Base-by-base conservation (phyloP, 2,329 filamentous ascomycete species). In the Acarospora socialis region DNA sequence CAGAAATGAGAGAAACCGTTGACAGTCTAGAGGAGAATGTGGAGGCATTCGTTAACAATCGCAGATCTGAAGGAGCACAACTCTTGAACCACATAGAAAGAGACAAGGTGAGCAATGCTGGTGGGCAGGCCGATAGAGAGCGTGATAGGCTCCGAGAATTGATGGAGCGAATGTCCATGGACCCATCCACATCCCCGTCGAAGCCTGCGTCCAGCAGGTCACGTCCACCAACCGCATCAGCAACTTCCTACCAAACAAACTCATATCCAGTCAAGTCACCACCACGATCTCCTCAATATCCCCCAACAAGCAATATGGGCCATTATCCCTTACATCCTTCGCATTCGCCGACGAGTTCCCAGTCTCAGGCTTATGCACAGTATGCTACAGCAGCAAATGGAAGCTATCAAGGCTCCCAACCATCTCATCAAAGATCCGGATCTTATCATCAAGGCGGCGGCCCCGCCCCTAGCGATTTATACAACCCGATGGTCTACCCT, bases 21-120 rank as follows among this genome's bases (percentile, higher is more conserved):
- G 81, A 87, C 43, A 93, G 81, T 50, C 62, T 94, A 23, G 75
- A 84, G 46, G 90, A 93, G 67, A 98, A 98, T 46, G 90, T 98
- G 1, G 87, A 95, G 43, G 81, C 80, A 0, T 98, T 98, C 56
- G 86, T 98, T 43, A 92, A 84, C 60, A 98, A 98, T 54, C 73
- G 90, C 31, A 67, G 86, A 38, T 78, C 81, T 1, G 90, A 98
- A 60, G 90, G 90, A 3, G 82, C 83, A 0, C 82, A 93, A 51
- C 68, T 98, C 4, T 69, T 98, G 21, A 75, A 73, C 44, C 79
- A 84, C 45, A 98, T 98, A 41, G 84, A 93, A 54, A 75, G 80
- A 43, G 74, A 79, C 30, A 77, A 77, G 46, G 68, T 72, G 4
- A 71, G 67, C 30, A 77, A 60, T 21, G 58, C 60, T 14, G 56